These are phyloP conservation scores for Hibiscus syriacus DNA, from an alignment of 345 rosid species.

Conservation along the genomic window DNA sequence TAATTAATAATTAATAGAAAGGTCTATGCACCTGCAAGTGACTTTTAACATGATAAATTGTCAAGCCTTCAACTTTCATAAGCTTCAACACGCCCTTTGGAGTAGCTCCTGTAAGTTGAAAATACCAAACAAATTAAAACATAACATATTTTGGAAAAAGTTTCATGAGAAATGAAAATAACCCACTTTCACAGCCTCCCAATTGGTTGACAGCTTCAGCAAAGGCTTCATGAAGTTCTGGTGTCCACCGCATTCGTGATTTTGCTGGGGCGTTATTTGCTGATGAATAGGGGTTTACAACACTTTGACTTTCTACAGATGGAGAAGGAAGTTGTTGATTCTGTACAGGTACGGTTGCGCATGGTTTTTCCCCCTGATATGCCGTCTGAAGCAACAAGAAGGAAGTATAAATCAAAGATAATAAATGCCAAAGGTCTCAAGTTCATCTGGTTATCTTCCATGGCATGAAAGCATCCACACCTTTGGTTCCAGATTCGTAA, in stretches of 20 bases:
- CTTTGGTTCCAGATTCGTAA: conserved; percentile 51
- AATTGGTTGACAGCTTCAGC: conserved; percentile 81
- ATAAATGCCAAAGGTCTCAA: neutral
- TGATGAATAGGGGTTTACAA: conserved; percentile 39
- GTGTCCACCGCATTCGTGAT: conserved; percentile 94
- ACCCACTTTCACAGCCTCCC: conserved; percentile 77
- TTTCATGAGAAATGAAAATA: neutral
- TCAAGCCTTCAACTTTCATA: conserved; percentile 80
- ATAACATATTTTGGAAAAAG: conserved; percentile 2
- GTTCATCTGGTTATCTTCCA: conserved; percentile 6
- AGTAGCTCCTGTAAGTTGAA: conserved; percentile 56
- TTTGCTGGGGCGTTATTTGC: conserved; percentile 55
- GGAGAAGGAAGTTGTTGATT: conserved; percentile 43
- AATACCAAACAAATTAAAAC: conserved; percentile 19
- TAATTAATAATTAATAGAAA: neutral
- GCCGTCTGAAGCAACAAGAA: conserved; percentile 43
- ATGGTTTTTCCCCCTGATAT: conserved; percentile 40
- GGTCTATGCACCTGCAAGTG: conserved; percentile 64
- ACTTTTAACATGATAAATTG: conserved; percentile 90
- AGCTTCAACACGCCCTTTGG: conserved; percentile 89
- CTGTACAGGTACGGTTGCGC: conserved; percentile 27
- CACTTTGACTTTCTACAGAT: conserved; percentile 43
- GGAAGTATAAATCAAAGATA: conserved; percentile 15
- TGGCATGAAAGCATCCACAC: conserved; percentile 24
- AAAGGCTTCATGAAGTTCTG: conserved; percentile 82